Base-by-base conservation (phyloP, 2,329 filamentous ascomycete genomes). In the Curvularia sp. region DNA sequence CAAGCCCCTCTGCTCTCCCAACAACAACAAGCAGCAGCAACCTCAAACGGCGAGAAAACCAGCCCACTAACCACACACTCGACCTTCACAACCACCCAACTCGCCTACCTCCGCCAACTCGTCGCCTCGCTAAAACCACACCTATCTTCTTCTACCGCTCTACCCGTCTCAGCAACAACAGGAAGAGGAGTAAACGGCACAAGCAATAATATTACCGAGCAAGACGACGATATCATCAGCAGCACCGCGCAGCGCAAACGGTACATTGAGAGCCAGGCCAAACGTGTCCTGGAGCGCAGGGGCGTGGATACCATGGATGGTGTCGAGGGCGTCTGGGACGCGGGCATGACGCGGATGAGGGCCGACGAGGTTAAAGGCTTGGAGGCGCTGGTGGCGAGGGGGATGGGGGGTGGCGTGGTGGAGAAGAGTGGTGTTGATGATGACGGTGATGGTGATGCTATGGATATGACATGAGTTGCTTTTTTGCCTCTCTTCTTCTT, bases 221-320 rank as follows among this genome's bases (percentile, higher is more conserved):
- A n/a, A n/a, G n/a, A n/a, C n/a, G n/a, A n/a, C n/a, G n/a, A n/a
- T n/a, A 13, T n/a, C 34, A 6, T 7, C 34, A n/a, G 5, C 34
- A 36, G 21, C 12, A 84, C 88, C 38, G 84, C 87, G 52, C 88
- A 95, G 74, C 83, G 94, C 59, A 83, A 89, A 55, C 85, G 90
- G 65, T 98, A 98, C 74, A 88, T 98, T 48, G 93, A 97, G 78
- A 84, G 85, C 53, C 88, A 93, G 70, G 91, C 91, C 49, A 82
- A 87, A 65, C 84, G 90, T 59, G 91, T 96, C 73, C 80, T 97
- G 39, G 91, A 96, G 79, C 83, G 86, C 43, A 81, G 87, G 45
- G 90, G 90, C 0, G 78, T 93, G 55, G 89, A 92, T 60, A 74
- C 75, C 2, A 68, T 41, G 53, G 72, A 76, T 49, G 76, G 75